Evolutionary conservation across 2,329 filamentous ascomycete genomes (phyloP).

Genomic region (Westerdykella ornata): DNA sequence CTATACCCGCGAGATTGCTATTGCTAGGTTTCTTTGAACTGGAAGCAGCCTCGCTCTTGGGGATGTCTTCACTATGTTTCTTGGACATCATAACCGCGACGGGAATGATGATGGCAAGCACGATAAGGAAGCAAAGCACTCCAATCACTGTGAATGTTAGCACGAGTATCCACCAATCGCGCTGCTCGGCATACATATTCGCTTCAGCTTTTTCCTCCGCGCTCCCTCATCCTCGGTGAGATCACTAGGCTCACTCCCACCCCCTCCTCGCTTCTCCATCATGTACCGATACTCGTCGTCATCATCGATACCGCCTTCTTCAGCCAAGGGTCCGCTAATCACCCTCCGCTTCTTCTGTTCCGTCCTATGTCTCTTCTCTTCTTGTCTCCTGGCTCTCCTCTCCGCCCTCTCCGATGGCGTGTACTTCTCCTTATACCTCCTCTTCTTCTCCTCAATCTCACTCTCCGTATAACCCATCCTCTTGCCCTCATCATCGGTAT

Average conservation of each 20-base stretch:
- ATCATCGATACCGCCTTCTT: constrained; percentile 41
- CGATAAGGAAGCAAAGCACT: constrained; percentile 32
- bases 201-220: constrained; percentile 44
- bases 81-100: constrained; percentile 43
- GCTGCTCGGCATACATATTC: constrained; percentile 47
- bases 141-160: constrained; percentile 32
- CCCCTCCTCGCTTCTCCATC: constrained; percentile 40
- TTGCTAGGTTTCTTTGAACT: constrained; percentile 35
- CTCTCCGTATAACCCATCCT: constrained; percentile 25
- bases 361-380: constrained; percentile 30
- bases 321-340: constrained; percentile 43
- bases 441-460: constrained; percentile 25
- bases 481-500: constrained; percentile 13
- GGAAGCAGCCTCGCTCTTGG: constrained; percentile 17
- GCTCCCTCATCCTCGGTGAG: constrained; percentile 37
- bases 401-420: constrained; percentile 36
- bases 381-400: constrained; percentile 37
- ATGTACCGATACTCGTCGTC: constrained; percentile 36
- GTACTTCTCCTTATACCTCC: constrained; percentile 27
- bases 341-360: constrained; percentile 37
- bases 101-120: constrained; percentile 44
- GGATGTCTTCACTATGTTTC: constrained; percentile 35
- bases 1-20: constrained; percentile 42
- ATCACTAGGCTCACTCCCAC: constrained; percentile 27
- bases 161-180: not conserved